Evolutionary conservation across 2,329 filamentous ascomycete species (phyloP), one percentile per base, ranked within the genome.

Genomic region (Pyrenochaeta sp.): DNA sequence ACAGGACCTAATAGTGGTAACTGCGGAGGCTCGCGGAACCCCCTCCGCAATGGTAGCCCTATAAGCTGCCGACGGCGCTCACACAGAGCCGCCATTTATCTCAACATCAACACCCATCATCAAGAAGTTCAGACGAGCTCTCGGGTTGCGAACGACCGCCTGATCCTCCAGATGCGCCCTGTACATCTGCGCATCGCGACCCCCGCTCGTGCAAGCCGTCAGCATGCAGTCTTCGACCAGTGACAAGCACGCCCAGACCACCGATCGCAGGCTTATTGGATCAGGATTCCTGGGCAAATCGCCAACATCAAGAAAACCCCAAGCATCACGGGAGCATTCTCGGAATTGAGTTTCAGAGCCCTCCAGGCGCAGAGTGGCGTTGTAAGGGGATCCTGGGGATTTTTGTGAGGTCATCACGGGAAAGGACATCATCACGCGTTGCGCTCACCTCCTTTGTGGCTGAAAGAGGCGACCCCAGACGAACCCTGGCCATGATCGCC

Each of bases 251-350:
- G 39, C 39, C 39, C n/a, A 35, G 39, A 8, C 17, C 13, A 13
- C 41, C 29, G 34, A 35, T 31, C 21, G 29, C 23, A 36, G 34
- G 35, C 41, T 46, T 40, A 35, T 44, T 45, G 49, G 41, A 19
- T 34, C 24, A 39, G 20, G 13, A 24, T 31, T 3, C 15, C 26
- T 27, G 17, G 15, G 13, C 35, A 21, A 21, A 15, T 18, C 17
- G 23, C 15, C n/a, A 23, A n/a, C 22, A 22, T 23, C 20, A 24
- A 18, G n/a, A 15, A 36, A 9, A 21, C 27, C 13, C 26, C n/a
- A 23, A 19, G 29, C 14, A 6, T 50, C 39, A 46, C 39, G 50
- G 44, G 35, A 35, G 14, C 34, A 24, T 18, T 6, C 30, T 19
- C 14, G 6, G 13, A 20, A 6, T 14, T 17, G 7, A 13, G 19